Percentiles rank a stretch among this genome's conserved stretches.
Conservation (phyloP, 345 rosid species). For the Eucalyptus caleyi region DNA sequence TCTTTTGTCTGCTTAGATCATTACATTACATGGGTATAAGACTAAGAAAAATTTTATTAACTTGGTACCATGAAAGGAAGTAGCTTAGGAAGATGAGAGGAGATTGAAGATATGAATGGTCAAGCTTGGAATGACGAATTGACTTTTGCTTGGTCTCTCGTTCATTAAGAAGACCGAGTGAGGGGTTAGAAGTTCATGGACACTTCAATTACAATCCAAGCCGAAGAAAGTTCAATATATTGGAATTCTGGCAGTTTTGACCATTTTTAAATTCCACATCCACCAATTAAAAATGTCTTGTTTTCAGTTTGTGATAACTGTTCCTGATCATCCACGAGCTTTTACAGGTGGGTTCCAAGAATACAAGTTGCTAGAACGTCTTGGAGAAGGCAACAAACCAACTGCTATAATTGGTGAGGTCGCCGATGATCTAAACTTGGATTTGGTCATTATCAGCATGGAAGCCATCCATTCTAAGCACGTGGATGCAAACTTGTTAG, state of each 20-base stretch:
- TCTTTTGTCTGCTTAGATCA: not conserved
- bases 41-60: not conserved
- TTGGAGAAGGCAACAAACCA: conserved; percentile 80
- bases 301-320: not conserved
- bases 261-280: not conserved
- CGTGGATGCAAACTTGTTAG: conserved; percentile 84
- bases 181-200: not conserved
- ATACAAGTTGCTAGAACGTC: conserved; percentile 72
- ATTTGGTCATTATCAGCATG: conserved; percentile 90
- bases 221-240: not conserved
- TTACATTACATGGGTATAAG: not conserved
- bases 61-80: not conserved
- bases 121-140: not conserved
- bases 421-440: conserved; percentile 80
- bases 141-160: not conserved
- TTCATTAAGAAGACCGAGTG: not conserved
- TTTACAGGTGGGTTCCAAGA: conserved; percentile 76
- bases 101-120: not conserved
- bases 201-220: not conserved
- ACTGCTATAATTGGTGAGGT: conserved; percentile 95
- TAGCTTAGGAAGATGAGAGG: not conserved
- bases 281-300: not conserved
- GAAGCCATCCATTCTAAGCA: conserved; percentile 98
- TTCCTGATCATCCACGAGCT: not conserved
- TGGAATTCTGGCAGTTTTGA: not conserved